Base-by-base conservation (phyloP, 495 filamentous ascomycete species). In the Penicillium egyptiacum region DNA sequence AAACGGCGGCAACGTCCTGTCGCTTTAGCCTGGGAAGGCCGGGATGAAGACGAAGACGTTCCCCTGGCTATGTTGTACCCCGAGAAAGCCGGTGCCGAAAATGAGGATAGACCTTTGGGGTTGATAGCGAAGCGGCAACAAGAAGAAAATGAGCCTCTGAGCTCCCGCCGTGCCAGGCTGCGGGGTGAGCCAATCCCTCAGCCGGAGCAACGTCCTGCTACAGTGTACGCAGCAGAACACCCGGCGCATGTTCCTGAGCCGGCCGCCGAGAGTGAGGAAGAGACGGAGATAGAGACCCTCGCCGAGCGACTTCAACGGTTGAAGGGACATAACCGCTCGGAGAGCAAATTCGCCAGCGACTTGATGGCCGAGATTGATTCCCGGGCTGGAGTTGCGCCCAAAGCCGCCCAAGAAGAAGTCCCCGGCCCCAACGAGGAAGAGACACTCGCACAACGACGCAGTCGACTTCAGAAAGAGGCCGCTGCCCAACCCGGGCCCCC, bases 121-220 rank as follows among this genome's bases (percentile, higher is more conserved):
- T 74, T 98, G 19, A 87, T 98, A 78, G 92, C 92, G 66, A 83
- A 82, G 63, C 83, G 88, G 9, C 84, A 96, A 51, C 72, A 93
- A 59, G 94, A 98, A 70, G 94, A 98, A 61, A 91, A 88, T 47
- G 94, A 98, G 63, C 92, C 94, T 6, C 74, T 98, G 41, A 92
- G 89, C 60, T 77, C 78, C 17, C 86, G 94, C 9, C 84, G 91
- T 35, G 88, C 89, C 28, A 79, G 94, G 59, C 78, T 98, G 16
- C 81, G 84, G 52, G 92, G 88, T 49, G 76, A 79, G 46, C 63
- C 69, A 1, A 31, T 63, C 19, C 65, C 70, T 0, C 55, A 50
- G 37, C 62, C 67, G 1, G 64, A 72, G 10, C 70, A 73, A 46
- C 71, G 74, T 5, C 69, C 75, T 9, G 70, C 58, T 49, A 74